Base-by-base conservation (phyloP, 2,329 filamentous ascomycete species). In the Ceratocystis albifundus region DNA sequence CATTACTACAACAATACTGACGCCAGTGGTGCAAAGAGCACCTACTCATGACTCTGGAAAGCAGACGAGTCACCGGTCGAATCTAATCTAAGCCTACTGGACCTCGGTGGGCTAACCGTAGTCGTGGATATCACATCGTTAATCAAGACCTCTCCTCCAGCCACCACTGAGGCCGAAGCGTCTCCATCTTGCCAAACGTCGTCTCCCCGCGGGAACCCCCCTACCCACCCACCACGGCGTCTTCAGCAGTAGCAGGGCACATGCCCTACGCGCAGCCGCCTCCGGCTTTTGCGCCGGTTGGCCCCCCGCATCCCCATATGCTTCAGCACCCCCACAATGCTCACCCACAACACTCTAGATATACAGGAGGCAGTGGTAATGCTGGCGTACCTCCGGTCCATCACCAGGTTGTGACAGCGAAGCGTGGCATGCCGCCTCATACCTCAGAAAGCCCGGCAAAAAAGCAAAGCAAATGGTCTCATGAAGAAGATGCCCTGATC, bases 381-480 rank as follows among this genome's bases (percentile, higher is more conserved):
- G 63, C 46, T 22, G 25, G 22, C 2, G 48, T 67, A 64, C 69
- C 71, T 55, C 68, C 73, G 64, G 74, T 73, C 69, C 66, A 67
- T 20, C 65, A 57, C 12, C 67, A 68, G 62, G 61, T 66, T 12
- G 66, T 66, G 64, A 46, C 67, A n/a, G 50, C 66, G 8, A 83
- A 79, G 74, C 80, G 79, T 74, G 79, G 74, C 71, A 80, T 82
- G 79, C 76, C 81, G 41, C 82, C 82, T 41, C 82, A 86, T 72
- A 77, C 78, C 17, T 74, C 79, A 41, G 82, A 86, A 71, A 88
- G 87, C 46, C 90, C 89, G 22, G 89, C 90, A 44, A 96, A 94
- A 79, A 95, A 93, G 77, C 91, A 96, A 76, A 96, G 90, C 74
- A 97, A 97, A 76, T 97, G 94, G 94, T 95, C 90, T 4, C 81